Evolutionary conservation across 495 filamentous ascomycete genomes (phyloP), one percentile per base, ranked within the genome.

Genomic region (Penicillium arizonense): DNA sequence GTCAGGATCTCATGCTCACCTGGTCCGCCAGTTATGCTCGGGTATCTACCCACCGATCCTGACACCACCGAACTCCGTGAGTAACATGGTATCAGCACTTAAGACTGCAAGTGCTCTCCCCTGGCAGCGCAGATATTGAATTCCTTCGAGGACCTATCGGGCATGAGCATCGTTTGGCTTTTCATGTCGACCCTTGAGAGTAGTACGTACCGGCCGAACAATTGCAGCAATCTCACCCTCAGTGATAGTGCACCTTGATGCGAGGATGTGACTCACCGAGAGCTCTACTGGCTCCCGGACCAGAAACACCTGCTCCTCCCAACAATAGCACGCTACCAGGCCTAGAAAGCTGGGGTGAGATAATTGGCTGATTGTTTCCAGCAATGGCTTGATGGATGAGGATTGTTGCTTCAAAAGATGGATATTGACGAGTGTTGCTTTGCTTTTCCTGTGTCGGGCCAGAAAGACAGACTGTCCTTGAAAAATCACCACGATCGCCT

Each of bases 271-370:
- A 23, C 39, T 36, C 21, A 51, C 16, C 6, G 48, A 51, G 14
- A 51, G 39, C 28, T 51, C 48, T 20, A 51, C 38, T 28, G 48
- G 48, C 48, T 51, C 48, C 48, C 48, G 35, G 11, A 36, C 48
- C 20, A 51, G 14, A 39, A 43, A 51, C 4, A 18, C 30, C 16
- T 23, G 39, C 9, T 44, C 32, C 18, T 44, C 39, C 10, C 33
- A 40, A 10, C 10, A 6, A 16, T 43, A 51, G 21, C 39, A 51
- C 13, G 3, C 26, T 21, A 42, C 5, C 24, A 51, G 39, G 20
- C 12, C 13, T n/a, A 40, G 48, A 26, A 51, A 51, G 26, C 48
- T 51, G n/a, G 28, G 48, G 10, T 51, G 37, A 2, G 24, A 30
- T 2, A 41, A 11, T 11, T 20, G 12, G 23, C 36, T 18, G 23